These are phyloP conservation scores for Ustilago vetiveriae DNA, from an alignment of 1,284 basidiomycete species.

Conservation along the genomic window DNA sequence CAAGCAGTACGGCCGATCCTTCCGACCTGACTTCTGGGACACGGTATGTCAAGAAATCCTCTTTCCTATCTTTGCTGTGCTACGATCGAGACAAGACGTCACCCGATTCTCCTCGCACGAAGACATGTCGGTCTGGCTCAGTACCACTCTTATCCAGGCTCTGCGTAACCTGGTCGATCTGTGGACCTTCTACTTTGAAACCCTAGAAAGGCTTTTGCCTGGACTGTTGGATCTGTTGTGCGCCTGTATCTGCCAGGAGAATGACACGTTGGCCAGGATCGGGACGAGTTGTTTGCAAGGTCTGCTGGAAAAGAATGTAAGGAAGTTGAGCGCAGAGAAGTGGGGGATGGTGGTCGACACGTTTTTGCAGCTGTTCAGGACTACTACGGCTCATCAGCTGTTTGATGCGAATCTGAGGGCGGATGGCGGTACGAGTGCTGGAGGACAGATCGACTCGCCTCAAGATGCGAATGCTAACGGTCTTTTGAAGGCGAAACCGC, in stretches of 20 bases:
- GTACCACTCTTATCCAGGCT: slow-evolving; percentile 98
- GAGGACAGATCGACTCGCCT: slow-evolving; percentile 19
- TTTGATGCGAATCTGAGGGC: slow-evolving; percentile 81
- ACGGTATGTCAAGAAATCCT: slow-evolving; percentile 94
- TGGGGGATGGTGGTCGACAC: slow-evolving; percentile 95
- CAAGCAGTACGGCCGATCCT: slow-evolving; percentile 86
- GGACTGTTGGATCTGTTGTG: slow-evolving; percentile 91
- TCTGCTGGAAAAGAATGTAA: slow-evolving; percentile 90
- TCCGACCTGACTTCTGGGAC: slow-evolving; percentile 95
- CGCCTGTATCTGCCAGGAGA: slow-evolving; percentile 92
- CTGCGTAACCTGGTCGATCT: slow-evolving; percentile 93
- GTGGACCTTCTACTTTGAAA: slow-evolving; percentile 95
- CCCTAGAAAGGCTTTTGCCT: slow-evolving; percentile 86
- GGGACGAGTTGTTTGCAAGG: slow-evolving; percentile 98
- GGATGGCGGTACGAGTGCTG: slow-evolving; percentile 73
- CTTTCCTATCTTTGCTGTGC: slow-evolving; percentile 97
- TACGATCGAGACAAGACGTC: slow-evolving; percentile 82
- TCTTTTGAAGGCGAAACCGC: slow-evolving; percentile 9
- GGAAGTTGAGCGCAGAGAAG: slow-evolving; percentile 81
- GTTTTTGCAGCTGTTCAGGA: slow-evolving; percentile 93
- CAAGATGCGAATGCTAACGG: neutral
- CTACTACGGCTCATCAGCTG: slow-evolving; percentile 95
- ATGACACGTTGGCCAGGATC: slow-evolving; percentile 93
- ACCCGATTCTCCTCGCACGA: slow-evolving; percentile 94
- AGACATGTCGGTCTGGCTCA: slow-evolving; percentile 99